phyloP scores from a whole-genome alignment of 2,329 filamentous ascomycete species.

The Cytospora mali region DNA sequence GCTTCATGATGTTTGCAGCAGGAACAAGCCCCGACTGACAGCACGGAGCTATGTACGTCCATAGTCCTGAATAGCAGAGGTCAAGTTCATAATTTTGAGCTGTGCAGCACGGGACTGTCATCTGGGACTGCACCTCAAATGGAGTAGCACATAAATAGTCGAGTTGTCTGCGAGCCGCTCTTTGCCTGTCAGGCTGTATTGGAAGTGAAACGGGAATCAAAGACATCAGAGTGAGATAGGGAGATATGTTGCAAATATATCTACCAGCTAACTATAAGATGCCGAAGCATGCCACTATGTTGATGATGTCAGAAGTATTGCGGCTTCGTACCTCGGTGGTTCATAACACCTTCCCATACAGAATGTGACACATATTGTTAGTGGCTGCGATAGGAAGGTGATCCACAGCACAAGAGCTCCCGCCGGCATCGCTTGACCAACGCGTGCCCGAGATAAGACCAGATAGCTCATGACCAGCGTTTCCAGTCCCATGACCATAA shows the following conservation, averaged over 20 bases:
- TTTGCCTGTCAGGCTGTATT: too few relatives aligned
- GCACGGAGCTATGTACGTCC: background rate
- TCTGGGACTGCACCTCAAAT: background rate
- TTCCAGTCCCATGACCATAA: background rate
- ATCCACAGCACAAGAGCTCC: background rate
- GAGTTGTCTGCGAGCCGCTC: too few relatives aligned
- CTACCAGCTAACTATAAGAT: too few relatives aligned
- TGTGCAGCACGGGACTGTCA: background rate
- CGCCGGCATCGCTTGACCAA: background rate
- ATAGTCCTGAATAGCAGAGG: background rate
- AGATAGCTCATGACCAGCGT: background rate
- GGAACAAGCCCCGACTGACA: background rate
- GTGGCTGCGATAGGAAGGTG: background rate
- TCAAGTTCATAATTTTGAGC: background rate
- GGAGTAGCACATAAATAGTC: too few relatives aligned
- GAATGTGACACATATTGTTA: background rate
- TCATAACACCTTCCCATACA: background rate
- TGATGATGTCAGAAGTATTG: too few relatives aligned
- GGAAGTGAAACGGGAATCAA: too few relatives aligned
- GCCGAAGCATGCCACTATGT: too few relatives aligned
- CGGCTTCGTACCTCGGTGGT: too few relatives aligned
- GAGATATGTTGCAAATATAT: too few relatives aligned
- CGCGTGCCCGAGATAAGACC: background rate
- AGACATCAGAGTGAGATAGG: too few relatives aligned
- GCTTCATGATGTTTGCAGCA: background rate